Base-by-base conservation (phyloP, 192 early-diverging fungal genomes). In the Coemansia javaensis region DNA sequence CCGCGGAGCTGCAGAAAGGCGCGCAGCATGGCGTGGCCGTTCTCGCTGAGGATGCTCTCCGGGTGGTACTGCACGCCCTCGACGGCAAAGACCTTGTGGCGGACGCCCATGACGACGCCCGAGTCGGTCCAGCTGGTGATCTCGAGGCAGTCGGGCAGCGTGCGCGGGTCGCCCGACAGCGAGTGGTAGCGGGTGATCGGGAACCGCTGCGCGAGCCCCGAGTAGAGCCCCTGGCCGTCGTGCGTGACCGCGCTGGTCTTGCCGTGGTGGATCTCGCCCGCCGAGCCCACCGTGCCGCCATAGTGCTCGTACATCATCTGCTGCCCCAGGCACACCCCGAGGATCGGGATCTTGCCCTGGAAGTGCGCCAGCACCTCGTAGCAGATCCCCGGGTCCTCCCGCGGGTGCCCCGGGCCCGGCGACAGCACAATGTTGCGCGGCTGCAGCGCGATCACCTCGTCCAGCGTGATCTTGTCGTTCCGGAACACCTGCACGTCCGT, bases 31-130 rank as follows among this genome's bases (percentile, higher is more conserved):
- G 61, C 72, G 47, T 85, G 77, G 22, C 97, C 97, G 49, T 91
- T 76, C 58, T 99, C 90, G 56, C 89, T 90, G 27, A 97, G 80
- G 44, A 99, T 93, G 73, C 88, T 90, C 75, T 99, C 97, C 0
- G 97, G 97, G 61, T 99, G 97, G 77, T 85, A 99, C 69, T 99
- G 97, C 10, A 99, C 87, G 39, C 97, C 94, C 71, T 98, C 94
- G 23, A 99, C 79, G 3, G 92, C 84, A 48, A 71, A 92, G 14
- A 77, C 76, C 60, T 80, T 86, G 78, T 99, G 97, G 46, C 97
- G 82, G 15, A 95, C 83, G 44, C 90, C 97, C 97, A 99, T 99
- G 38, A 99, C 79, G 43, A 90, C 63, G 44, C 85, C 79, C 72
- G 87, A 82, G 30, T 81, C 80, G 13, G 86, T 87, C 77, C 88